Evolutionary conservation across 2,329 filamentous ascomycete species (phyloP), one percentile per base, ranked within the genome.

Genomic region (Fusarium pininemorale): DNA sequence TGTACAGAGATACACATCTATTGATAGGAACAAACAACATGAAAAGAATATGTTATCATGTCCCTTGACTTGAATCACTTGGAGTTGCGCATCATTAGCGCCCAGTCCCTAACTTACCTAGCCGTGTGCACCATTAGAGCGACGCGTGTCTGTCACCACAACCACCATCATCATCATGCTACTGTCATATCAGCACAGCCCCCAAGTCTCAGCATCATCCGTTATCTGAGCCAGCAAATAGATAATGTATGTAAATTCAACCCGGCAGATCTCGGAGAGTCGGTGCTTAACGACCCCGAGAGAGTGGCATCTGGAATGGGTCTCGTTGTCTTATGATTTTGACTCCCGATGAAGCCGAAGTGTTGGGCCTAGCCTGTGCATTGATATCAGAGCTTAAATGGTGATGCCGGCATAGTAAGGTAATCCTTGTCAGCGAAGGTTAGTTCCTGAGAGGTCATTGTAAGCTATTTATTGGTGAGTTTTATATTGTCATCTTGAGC

Each of bases 261-360:
- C 18, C 7, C 28, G 14, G 22, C 18, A 54, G 38, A 37, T 37
- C n/a, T 61, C 38, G 42, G 32, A 18, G 35, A 15, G 48, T 51
- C 48, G 48, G 48, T 16, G 30, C 28, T 51, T 18, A 13, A 7
- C 18, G 15, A 22, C 26, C n/a, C 66, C 56, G 32, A 48, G 15
- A 9, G 20, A 44, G 65, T 69, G 44, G 35, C 42, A 55, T 44
- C 38, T 24, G 7, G 12, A 18, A 44, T 28, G 64, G 64, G 24
- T 30, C 65, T 55, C 24, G 7, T 18, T 30, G 8, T 50, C 64
- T 56, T 7, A 18, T 30, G 65, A 56, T 12, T 45, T 45, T 39
- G 26, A 24, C 28, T 69, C 45, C 66, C 65, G 66, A 55, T 45
- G 65, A 50, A 69, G 66, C 66, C 66, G 66, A 69, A 44, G 26